Conservation (phyloP, 768 basidiomycete genomes). For the Coprinopsis sp. region DNA sequence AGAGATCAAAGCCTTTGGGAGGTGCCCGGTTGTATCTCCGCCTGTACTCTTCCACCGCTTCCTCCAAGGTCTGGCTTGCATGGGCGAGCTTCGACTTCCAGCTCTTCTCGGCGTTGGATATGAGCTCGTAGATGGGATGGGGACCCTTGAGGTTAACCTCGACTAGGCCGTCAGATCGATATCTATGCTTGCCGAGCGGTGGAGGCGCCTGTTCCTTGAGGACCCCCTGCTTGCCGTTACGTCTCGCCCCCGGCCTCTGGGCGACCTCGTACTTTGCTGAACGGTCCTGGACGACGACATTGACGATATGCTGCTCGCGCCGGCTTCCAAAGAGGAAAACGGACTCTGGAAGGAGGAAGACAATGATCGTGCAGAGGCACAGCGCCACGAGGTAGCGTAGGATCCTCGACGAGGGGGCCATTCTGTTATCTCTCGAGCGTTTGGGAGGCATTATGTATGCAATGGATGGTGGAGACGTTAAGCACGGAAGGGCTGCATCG, state of each 20-base stretch:
- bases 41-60: constrained; percentile 75
- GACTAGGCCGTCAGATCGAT: constrained; percentile 34
- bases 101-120: constrained; percentile 61
- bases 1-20: constrained; percentile 82
- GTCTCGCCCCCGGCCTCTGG: not conserved
- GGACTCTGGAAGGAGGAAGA: constrained; percentile 1
- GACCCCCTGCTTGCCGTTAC: not conserved
- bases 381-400: not conserved
- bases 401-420: not conserved
- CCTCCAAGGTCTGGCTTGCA: constrained; percentile 70
- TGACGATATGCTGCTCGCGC: not conserved
- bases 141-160: constrained; percentile 36
- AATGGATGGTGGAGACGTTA: not conserved
- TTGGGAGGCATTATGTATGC: not conserved
- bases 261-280: not conserved
- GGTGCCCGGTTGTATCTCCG: constrained; percentile 72
- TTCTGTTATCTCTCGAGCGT: not conserved
- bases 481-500: too few species aligned
- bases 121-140: constrained; percentile 77
- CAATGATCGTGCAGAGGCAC: not conserved
- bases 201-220: not conserved
- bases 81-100: constrained; percentile 54
- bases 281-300: not conserved
- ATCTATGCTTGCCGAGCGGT: constrained; percentile 27
- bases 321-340: not conserved